A percentile compares a stretch with the other conserved stretches of the same genome.
These are phyloP conservation scores for Coemansia sp. DNA, from an alignment of 192 early-diverging fungal species.

Conservation along the genomic window DNA sequence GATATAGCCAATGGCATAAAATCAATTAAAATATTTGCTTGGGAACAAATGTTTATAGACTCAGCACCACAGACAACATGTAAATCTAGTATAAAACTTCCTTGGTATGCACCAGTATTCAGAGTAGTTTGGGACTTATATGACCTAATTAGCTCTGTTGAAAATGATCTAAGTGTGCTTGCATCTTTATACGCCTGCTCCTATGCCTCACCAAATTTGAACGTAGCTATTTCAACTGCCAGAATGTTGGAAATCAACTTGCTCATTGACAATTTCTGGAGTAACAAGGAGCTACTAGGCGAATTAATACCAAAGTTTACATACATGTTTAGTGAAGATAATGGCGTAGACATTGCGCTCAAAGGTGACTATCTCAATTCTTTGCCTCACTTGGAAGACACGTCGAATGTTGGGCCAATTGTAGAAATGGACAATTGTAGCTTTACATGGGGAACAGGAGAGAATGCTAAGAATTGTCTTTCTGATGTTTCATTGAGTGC, in stretches of 20 bases:
- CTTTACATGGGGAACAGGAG: constrained; percentile 18
- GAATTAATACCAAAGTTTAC: neutral
- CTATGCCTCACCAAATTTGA: neutral
- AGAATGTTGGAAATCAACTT: constrained; percentile 23
- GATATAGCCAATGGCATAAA: constrained; percentile 22
- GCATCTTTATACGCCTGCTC: constrained; percentile 10
- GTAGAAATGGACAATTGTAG: constrained; percentile 19
- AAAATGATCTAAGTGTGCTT: constrained; percentile 15
- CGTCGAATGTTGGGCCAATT: neutral
- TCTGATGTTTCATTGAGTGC: constrained; percentile 13
- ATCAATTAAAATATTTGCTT: constrained; percentile 41
- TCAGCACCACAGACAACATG: neutral
- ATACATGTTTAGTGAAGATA: neutral
- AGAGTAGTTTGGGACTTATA: constrained; percentile 14
- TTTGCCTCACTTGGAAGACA: neutral
- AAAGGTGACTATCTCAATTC: constrained; percentile 33
- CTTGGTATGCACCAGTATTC: constrained; percentile 36
- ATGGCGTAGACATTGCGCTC: constrained; percentile 19
- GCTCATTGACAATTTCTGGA: constrained; percentile 5
- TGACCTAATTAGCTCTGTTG: neutral
- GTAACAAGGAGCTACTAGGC: neutral
- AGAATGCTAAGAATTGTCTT: constrained; percentile 3
- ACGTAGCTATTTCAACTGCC: constrained; percentile 21
- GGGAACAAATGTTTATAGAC: constrained; percentile 31
- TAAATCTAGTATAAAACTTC: neutral